Conservation (phyloP, 2,329 filamentous ascomycete species). For the Phyllosticta citriasiana region DNA sequence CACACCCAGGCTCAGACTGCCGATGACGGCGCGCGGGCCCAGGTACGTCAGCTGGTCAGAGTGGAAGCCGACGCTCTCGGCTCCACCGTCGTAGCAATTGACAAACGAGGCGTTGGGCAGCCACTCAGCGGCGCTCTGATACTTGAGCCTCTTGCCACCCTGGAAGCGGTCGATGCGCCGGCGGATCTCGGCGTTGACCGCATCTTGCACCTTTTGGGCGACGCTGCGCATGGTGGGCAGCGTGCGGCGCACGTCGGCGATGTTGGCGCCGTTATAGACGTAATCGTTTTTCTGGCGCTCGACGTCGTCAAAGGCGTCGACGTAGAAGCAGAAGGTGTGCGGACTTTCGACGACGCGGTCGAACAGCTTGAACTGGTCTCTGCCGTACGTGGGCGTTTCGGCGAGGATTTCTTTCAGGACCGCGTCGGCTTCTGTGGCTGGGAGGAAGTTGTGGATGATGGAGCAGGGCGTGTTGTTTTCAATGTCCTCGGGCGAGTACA, state of each 20-base stretch:
- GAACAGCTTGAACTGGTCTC: slow-evolving; percentile 73
- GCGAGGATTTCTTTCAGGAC: slow-evolving; percentile 66
- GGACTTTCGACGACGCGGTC: slow-evolving; percentile 77
- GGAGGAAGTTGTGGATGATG: slow-evolving; percentile 84
- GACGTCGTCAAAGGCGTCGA: slow-evolving; percentile 62
- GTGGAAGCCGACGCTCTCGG: slow-evolving; percentile 70
- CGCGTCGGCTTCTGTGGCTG: slow-evolving; percentile 57
- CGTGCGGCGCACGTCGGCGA: slow-evolving; percentile 68
- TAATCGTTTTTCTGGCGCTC: slow-evolving; percentile 67
- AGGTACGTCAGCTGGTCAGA: slow-evolving; percentile 89
- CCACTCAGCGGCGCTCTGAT: slow-evolving; percentile 68
- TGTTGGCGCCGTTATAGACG: slow-evolving; percentile 67
- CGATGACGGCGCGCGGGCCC: slow-evolving; percentile 79
- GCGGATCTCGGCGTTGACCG: slow-evolving; percentile 70
- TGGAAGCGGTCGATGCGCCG: slow-evolving; percentile 57
- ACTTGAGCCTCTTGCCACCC: slow-evolving; percentile 59
- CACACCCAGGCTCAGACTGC: slow-evolving; percentile 81
- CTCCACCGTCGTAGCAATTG: slow-evolving; percentile 79
- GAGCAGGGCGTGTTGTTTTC: slow-evolving; percentile 79
- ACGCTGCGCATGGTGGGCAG: slow-evolving; percentile 65
- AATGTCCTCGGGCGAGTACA: slow-evolving; percentile 74
- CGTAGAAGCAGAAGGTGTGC: slow-evolving; percentile 76
- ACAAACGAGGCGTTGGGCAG: slow-evolving; percentile 83
- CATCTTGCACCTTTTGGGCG: slow-evolving; percentile 57
- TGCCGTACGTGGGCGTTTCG: slow-evolving; percentile 62